phyloP scores from a whole-genome alignment of 176 grass and related monocot genomes.

The Lolium rigidum region DNA sequence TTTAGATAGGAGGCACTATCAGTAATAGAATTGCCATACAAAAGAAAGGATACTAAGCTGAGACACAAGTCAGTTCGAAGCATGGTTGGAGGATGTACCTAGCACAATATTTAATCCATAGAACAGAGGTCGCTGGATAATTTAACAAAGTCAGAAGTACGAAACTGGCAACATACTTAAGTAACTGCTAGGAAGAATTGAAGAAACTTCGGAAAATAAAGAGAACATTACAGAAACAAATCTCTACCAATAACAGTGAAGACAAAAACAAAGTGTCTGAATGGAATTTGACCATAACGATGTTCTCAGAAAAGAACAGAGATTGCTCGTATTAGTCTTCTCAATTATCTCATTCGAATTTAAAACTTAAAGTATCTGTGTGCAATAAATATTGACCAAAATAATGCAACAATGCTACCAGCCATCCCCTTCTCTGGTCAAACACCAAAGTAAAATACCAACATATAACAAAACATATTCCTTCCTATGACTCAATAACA shows the following conservation, averaged over 20 bases:
- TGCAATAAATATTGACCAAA: not conserved
- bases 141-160: too few relatives aligned
- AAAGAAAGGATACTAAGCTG: too few relatives aligned
- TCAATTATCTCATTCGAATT: conserved; percentile 7
- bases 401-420: not conserved
- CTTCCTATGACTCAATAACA: not conserved
- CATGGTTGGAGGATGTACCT: too few relatives aligned
- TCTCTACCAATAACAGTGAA: not conserved
- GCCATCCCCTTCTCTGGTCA: not conserved
- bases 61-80: too few relatives aligned
- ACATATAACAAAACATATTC: not conserved
- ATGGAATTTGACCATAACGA: conserved; percentile 11
- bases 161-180: too few relatives aligned
- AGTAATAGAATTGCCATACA: too few relatives aligned
- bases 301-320: not conserved
- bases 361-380: not conserved
- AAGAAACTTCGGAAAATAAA: not conserved
- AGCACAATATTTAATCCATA: too few relatives aligned
- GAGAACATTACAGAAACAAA: not conserved
- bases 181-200: too few relatives aligned
- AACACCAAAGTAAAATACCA: conserved; percentile 5
- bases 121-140: too few relatives aligned
- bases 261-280: not conserved
- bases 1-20: too few relatives aligned
- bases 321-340: not conserved